A percentile compares a stretch with the other conserved stretches of the same genome.
Evolutionary conservation across 208 protist genomes (phyloP).

Genomic region (Acanthamoeba culbertsoni): DNA sequence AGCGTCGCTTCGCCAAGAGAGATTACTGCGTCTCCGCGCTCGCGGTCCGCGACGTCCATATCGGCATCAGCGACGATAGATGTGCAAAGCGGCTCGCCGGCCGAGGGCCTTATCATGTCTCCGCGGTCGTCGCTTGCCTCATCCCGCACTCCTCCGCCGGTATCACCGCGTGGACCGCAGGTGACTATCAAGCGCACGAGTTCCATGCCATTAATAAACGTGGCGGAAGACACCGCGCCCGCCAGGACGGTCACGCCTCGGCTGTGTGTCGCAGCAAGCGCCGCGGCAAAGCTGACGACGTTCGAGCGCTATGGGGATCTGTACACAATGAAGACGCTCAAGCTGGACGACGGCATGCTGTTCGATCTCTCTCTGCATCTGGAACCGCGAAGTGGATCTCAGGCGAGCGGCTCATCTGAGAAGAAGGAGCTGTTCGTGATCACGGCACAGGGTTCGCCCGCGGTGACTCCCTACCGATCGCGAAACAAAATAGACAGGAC

Average conservation of each 20-base stretch:
- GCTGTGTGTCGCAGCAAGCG: neutral
- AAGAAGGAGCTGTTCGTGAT: conserved; percentile 41
- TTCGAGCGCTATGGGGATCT: neutral
- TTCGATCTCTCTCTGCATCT: conserved; percentile 20
- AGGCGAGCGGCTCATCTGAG: neutral
- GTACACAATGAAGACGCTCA: conserved; percentile 29
- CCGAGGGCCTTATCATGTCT: neutral
- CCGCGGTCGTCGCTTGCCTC: neutral
- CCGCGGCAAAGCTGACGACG: neutral
- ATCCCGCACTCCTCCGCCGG: neutral
- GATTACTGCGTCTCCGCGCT: neutral
- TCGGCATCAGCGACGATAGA: no score
- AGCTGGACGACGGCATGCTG: conserved; percentile 16
- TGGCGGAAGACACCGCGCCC: neutral
- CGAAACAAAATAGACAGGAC: conserved; percentile 5
- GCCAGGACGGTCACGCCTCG: neutral
- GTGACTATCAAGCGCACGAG: neutral
- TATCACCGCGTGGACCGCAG: neutral
- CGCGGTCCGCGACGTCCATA: neutral
- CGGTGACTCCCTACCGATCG: neutral
- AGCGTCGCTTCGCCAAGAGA: neutral
- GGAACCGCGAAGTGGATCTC: neutral
- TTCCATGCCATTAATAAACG: neutral
- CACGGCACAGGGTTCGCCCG: neutral
- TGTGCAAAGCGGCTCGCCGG: no score